Evolutionary conservation across 371 early-diverging fungal species (phyloP), one percentile per base, ranked within the genome.

Genomic region (Syncephalastrum contaminatum): DNA sequence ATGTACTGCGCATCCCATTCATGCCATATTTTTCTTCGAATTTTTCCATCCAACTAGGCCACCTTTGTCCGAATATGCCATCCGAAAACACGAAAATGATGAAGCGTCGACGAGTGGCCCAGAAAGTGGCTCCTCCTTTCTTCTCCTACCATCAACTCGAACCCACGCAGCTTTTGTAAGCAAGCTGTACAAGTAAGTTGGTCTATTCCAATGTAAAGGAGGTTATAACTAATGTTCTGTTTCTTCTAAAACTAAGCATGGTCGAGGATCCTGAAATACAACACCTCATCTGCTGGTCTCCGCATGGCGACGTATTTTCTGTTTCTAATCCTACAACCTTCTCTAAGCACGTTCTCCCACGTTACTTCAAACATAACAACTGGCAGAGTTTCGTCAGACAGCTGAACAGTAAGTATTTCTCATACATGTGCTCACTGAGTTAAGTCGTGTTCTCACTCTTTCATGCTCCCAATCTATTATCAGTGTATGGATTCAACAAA

Each of bases 311-410:
- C 52, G 60, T 81, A 15, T 87, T 87, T 50, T 79, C 83, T 53
- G 88, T 87, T 13, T 73, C 80, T 4, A 82, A 84, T 53, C 81
- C 83, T 4, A 84, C 85, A 0, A 54, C 67, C n/a, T 81, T 81
- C 40, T 76, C 79, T 27, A 81, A 77, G 48, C 58, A 61, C 3
- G 75, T 81, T 0, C 58, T 96, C 46, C 89, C 91, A 10, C 85
- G 81, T 50, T 86, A 89, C 67, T 94, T 92, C 68, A 93, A 91
- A 64, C 92, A 94, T 73, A 89, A 84, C 62, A 93, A 95, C 63
- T 86, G 89, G 77, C 85, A 87, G 53, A 88, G 87, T 48, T 94
- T 95, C 78, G 88, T 93, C 12, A 79, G 93, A 41, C 94, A 93
- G 70, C 74, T 93, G 12, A 94, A 95, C 69, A 90, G 78, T 78